Evolutionary conservation across 192 early-diverging fungal genomes (phyloP).

Genomic region (Coemansia sp.): DNA sequence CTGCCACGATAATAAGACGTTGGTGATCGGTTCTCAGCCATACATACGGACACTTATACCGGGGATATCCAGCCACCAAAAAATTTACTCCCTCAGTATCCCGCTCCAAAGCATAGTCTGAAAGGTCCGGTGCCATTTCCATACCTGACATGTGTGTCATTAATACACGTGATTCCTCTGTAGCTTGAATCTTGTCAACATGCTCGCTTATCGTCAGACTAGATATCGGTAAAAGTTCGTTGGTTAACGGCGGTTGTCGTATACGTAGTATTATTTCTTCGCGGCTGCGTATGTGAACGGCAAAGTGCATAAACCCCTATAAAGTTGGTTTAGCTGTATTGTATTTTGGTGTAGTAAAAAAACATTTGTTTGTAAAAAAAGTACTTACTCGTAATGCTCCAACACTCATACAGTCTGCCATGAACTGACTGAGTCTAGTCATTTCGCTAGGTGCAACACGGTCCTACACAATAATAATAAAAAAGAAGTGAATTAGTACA

Average conservation of each 20-base stretch:
- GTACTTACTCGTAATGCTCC: conserved; percentile 61
- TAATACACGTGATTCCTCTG: conserved; percentile 16
- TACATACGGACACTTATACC: conserved; percentile 71
- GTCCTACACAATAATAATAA: conserved; percentile 29
- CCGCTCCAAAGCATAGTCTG: conserved; percentile 21
- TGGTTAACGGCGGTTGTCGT: conserved; percentile 43
- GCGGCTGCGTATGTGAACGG: conserved; percentile 64
- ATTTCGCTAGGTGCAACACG: conserved; percentile 47
- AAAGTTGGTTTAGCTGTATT: background rate
- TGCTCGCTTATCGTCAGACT: conserved; percentile 55
- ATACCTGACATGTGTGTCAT: background rate
- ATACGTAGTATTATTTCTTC: conserved; percentile 69
- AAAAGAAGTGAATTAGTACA: background rate
- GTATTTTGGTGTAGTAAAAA: no score
- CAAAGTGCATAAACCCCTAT: conserved; percentile 69
- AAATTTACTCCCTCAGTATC: conserved; percentile 60
- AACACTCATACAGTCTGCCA: conserved; percentile 66
- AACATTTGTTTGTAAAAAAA: background rate
- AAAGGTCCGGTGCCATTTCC: conserved; percentile 22
- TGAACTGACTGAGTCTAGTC: conserved; percentile 60
- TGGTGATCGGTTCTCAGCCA: conserved; percentile 69
- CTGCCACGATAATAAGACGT: conserved; percentile 45
- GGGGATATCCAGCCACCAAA: conserved; percentile 66
- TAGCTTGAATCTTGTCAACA: conserved; percentile 25
- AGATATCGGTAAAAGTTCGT: conserved; percentile 31